Percentiles rank a stretch among this genome's conserved stretches.
Evolutionary conservation across 768 basidiomycete species (phyloP).

Genomic region (Amanita inopinata): DNA sequence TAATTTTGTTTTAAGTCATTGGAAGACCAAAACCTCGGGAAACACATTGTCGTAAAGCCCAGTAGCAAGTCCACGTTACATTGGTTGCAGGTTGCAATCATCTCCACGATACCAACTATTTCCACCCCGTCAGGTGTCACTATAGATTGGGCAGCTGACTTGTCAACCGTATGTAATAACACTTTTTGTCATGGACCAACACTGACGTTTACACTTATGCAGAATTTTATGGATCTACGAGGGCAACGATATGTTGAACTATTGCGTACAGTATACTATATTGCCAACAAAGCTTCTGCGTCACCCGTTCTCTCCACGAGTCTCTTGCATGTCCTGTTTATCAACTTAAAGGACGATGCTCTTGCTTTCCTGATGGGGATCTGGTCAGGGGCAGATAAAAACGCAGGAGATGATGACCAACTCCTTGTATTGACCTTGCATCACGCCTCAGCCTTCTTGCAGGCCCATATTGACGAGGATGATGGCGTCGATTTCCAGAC

Average conservation of each 20-base stretch:
- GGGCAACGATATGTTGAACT: conserved; percentile 44
- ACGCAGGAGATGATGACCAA: conserved; percentile 18
- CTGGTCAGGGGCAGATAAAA: conserved; percentile 32
- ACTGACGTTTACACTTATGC: no score
- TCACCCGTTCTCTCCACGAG: conserved; percentile 40
- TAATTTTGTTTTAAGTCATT: conserved; percentile 27
- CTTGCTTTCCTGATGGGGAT: conserved; percentile 75
- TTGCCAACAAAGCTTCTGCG: conserved; percentile 49
- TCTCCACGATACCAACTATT: conserved; percentile 42
- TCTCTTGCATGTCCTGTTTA: conserved; percentile 58
- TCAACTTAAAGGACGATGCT: conserved; percentile 56
- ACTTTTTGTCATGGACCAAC: conserved; percentile 6
- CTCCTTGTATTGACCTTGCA: conserved; percentile 50
- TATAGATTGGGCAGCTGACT: conserved; percentile 44
- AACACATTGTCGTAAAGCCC: conserved; percentile 47
- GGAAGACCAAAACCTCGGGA: conserved; percentile 34
- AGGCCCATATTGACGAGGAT: conserved; percentile 49
- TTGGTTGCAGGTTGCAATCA: conserved; percentile 48
- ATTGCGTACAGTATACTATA: conserved; percentile 52
- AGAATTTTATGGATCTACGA: conserved; percentile 13
- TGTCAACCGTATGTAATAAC: conserved; percentile 23
- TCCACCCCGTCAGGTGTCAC: conserved; percentile 29
- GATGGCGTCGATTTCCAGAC: conserved; percentile 71
- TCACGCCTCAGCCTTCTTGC: conserved; percentile 74
- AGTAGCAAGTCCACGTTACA: conserved; percentile 43